Evolutionary conservation across 2,329 filamentous ascomycete genomes (phyloP).

Genomic region (Ilyonectria robusta): DNA sequence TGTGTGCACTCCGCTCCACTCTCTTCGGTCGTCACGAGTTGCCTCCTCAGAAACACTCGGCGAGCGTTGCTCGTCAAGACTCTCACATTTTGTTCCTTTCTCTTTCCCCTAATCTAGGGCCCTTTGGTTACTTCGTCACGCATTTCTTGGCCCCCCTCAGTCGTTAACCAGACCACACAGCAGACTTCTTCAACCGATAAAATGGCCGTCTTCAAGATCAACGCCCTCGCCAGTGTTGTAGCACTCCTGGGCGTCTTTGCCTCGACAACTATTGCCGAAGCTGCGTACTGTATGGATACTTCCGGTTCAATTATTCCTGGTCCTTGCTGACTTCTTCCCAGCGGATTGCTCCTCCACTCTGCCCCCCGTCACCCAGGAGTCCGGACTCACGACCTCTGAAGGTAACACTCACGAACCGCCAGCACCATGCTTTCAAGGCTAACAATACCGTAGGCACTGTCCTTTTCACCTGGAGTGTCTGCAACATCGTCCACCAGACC

Average conservation of each 20-base stretch:
- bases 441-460: slow-evolving; percentile 45
- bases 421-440: not conserved
- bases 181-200: slow-evolving; percentile 33
- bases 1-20: not conserved
- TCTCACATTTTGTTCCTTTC: not conserved
- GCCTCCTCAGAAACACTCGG: not conserved
- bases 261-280: slow-evolving; percentile 33
- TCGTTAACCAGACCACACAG: not conserved
- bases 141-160: slow-evolving; percentile 15
- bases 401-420: slow-evolving; percentile 42
- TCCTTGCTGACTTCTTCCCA: slow-evolving; percentile 33
- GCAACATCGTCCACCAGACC: slow-evolving; percentile 53
- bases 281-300: slow-evolving; percentile 40
- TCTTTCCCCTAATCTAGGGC: not conserved
- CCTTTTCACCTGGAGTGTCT: slow-evolving; percentile 55
- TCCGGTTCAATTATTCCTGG: not conserved
- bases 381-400: slow-evolving; percentile 51
- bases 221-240: slow-evolving; percentile 41
- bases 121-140: not conserved
- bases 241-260: slow-evolving; percentile 42
- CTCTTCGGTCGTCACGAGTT: not conserved
- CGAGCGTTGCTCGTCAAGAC: not conserved
- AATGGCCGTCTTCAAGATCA: slow-evolving; percentile 51
- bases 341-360: slow-evolving; percentile 49
- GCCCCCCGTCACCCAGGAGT: slow-evolving; percentile 48